A percentile compares a stretch with the other conserved stretches of the same genome.
Evolutionary conservation across 2,329 filamentous ascomycete genomes (phyloP).

Genomic region (Raffaelea ambrosiae): DNA sequence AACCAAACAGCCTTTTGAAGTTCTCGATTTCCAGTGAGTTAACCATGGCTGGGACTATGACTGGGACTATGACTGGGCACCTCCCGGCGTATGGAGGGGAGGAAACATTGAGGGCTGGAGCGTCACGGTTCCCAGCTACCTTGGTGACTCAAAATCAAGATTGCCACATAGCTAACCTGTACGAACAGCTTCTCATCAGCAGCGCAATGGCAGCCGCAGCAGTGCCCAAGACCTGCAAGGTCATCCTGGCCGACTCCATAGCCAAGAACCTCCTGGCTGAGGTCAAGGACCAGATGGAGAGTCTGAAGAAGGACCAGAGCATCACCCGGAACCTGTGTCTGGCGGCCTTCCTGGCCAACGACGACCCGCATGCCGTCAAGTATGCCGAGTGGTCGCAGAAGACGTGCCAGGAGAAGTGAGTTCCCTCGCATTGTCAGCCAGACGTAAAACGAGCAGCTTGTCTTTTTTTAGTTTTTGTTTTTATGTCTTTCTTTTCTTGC

Average conservation of each 20-base stretch:
- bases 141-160: too few species aligned
- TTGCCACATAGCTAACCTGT: too few species aligned
- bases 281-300: conserved; percentile 65
- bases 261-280: conserved; percentile 73
- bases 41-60: too few species aligned
- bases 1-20: too few species aligned
- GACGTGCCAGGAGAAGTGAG: conserved; percentile 93
- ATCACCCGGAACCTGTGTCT: conserved; percentile 57
- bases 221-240: conserved; percentile 72
- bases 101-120: too few species aligned
- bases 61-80: too few species aligned
- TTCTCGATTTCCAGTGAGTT: too few species aligned
- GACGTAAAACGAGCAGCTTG: neutral
- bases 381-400: conserved; percentile 98
- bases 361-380: conserved; percentile 80
- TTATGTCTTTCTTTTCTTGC: neutral
- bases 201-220: conserved; percentile 30
- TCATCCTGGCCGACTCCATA: conserved; percentile 80
- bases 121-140: too few species aligned
- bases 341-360: conserved; percentile 86
- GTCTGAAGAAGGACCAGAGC: conserved; percentile 48
- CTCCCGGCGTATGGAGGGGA: too few species aligned
- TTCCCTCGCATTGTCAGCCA: conserved; percentile 12
- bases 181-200: neutral
- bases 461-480: neutral